A percentile compares a stretch with the other conserved stretches of the same genome.
phyloP scores from a whole-genome alignment of 257 asterid genomes.

The Solanum sitiens region DNA sequence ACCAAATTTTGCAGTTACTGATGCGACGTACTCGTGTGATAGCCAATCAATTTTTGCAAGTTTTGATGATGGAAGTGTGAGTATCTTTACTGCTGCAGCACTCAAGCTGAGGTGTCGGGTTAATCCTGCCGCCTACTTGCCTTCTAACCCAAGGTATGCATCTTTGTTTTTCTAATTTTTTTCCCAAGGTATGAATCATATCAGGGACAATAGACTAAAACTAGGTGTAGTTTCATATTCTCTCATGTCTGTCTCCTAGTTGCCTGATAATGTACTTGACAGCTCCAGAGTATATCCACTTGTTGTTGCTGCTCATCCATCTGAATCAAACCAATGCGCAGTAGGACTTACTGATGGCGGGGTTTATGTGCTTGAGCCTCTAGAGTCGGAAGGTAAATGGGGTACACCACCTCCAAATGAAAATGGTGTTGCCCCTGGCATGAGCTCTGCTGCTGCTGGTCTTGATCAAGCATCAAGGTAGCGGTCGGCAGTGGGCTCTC shows the following conservation, averaged over 20 bases:
- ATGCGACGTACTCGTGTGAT: conserved; percentile 62
- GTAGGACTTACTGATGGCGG: conserved; percentile 60
- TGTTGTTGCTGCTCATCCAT: conserved; percentile 52
- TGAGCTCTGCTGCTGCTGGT: conserved; percentile 5
- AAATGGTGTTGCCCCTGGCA: conserved; percentile 22
- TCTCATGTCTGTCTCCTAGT: not conserved
- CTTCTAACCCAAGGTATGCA: conserved; percentile 37
- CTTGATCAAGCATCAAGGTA: conserved; percentile 20
- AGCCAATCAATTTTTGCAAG: conserved; percentile 44
- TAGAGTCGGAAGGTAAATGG: conserved; percentile 43
- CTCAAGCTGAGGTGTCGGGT: conserved; percentile 49
- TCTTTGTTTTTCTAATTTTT: too few species aligned
- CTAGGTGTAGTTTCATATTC: not conserved
- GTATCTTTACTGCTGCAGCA: conserved; percentile 24
- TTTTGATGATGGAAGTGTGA: conserved; percentile 42
- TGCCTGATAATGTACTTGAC: not conserved
- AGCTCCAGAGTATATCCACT: conserved; percentile 41
- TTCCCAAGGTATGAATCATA: conserved; percentile 27
- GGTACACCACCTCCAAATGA: conserved; percentile 38
- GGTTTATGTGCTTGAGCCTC: conserved; percentile 58
- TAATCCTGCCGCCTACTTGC: conserved; percentile 38
- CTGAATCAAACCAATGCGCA: conserved; percentile 48
- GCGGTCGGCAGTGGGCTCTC: not conserved
- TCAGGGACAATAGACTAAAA: not conserved
- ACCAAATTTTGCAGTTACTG: conserved; percentile 35